phyloP scores from a whole-genome alignment of 164 flowering plant genomes.

The Magnolia officinalis region DNA sequence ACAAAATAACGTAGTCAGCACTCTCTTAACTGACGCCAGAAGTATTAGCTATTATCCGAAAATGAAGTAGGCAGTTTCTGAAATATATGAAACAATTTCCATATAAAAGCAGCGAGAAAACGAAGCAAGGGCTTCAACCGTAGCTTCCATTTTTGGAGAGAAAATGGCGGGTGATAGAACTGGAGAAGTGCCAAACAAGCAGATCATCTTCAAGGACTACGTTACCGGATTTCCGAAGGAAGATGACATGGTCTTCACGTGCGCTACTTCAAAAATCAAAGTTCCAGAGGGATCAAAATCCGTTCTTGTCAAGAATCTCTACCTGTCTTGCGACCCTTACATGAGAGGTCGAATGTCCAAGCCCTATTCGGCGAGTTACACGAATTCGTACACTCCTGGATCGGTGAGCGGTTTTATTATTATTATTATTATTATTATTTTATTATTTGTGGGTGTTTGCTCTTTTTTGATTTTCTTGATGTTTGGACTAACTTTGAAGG shows the following conservation, averaged over 20 bases:
- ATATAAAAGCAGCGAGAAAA: no score
- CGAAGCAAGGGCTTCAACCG: neutral
- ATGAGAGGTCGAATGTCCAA: slow-evolving; percentile 24
- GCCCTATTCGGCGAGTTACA: slow-evolving; percentile 1
- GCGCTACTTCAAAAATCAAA: neutral
- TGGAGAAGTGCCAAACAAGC: slow-evolving; percentile 15
- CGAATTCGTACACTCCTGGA: slow-evolving; percentile 19
- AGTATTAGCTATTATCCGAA: no score
- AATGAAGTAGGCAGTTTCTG: no score
- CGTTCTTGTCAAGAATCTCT: slow-evolving; percentile 32
- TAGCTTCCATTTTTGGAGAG: neutral
- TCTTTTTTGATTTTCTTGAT: neutral
- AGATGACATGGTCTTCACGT: slow-evolving; percentile 11
- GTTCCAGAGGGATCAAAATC: slow-evolving; percentile 11
- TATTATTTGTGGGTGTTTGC: neutral
- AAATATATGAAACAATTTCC: no score
- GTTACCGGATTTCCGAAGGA: slow-evolving; percentile 12
- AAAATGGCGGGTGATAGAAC: slow-evolving; percentile 5
- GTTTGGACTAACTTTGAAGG: neutral
- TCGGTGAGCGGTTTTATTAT: slow-evolving; percentile 7
- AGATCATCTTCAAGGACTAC: slow-evolving; percentile 7
- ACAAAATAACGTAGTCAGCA: no score
- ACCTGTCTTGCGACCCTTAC: slow-evolving; percentile 40
- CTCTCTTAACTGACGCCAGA: no score
- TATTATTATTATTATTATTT: neutral